These are phyloP conservation scores for Pythium insidiosum DNA, from an alignment of 352 stramenopile genomes.

Conservation along the genomic window DNA sequence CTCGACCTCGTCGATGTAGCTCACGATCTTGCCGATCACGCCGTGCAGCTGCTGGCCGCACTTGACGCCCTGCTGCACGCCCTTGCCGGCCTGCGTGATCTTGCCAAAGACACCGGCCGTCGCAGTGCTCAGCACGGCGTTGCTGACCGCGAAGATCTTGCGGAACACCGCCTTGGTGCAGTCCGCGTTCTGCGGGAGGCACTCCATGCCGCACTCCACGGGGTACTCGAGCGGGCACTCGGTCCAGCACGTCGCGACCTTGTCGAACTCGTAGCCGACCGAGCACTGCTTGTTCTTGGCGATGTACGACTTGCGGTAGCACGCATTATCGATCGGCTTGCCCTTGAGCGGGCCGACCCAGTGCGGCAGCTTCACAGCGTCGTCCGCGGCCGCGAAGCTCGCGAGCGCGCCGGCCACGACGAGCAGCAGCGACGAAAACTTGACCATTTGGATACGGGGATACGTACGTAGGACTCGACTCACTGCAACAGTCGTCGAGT, in stretches of 20 bases:
- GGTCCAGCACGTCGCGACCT: slow-evolving; percentile 42
- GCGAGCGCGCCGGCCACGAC: background rate
- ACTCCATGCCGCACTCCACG: slow-evolving; percentile 46
- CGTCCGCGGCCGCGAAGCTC: background rate
- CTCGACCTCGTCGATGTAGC: slow-evolving; percentile 11
- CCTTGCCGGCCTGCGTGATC: slow-evolving; percentile 12
- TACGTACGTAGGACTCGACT: no score
- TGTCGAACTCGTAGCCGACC: slow-evolving; percentile 35
- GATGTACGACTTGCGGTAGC: slow-evolving; percentile 24
- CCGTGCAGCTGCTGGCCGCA: slow-evolving; percentile 15
- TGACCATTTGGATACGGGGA: background rate
- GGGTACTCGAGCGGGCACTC: slow-evolving; percentile 50
- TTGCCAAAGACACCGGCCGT: slow-evolving; percentile 30
- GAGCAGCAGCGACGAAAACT: background rate
- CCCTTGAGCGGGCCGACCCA: slow-evolving; percentile 13
- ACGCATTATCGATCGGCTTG: slow-evolving; percentile 11
- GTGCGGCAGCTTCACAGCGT: slow-evolving; percentile 1
- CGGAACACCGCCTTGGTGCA: slow-evolving; percentile 34
- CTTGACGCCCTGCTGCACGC: slow-evolving; percentile 12
- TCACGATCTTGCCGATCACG: slow-evolving; percentile 3
- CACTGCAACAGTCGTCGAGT: no score
- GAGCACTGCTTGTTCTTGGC: slow-evolving; percentile 25
- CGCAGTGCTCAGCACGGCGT: slow-evolving; percentile 24
- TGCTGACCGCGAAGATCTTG: slow-evolving; percentile 32
- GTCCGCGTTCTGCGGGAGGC: slow-evolving; percentile 50